Base-by-base conservation (phyloP, 345 rosid genomes). In the Boechera stricta region DNA sequence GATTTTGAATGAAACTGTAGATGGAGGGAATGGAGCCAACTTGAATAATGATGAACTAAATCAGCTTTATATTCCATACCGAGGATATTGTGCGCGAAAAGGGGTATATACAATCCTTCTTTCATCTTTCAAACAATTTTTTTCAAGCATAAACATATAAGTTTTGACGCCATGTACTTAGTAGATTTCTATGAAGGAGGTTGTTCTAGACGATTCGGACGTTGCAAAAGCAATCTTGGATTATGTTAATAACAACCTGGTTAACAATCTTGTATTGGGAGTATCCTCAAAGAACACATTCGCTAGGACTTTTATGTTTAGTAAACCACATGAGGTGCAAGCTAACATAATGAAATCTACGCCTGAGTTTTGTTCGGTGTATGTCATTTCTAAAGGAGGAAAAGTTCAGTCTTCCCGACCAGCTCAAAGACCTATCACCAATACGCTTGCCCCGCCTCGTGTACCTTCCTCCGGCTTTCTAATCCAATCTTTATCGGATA, bases 41-140 rank as follows among this genome's bases (percentile, higher is more conserved):
- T 64, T 51, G 49, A 82, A 73, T 16, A 67, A 35, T 54, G 87
- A 83, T 12, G 87, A 87, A 10, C 24, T 79, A 45, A 80, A 86
- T 9, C 83, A 75, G 32, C 84, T 91, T 72, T 93, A 89, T 74
- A 54, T 77, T 63, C 85, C 88, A 7, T 86, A 82, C 69, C 89
- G 91, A 11, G 97, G 90, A 57, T 93, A 82, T 76, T 86, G 93
- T 61, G 90, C 88, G n/a, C 88, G 98, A 3, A 91, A 89, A 88
- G 87, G 87, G 90, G 98, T 92, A 83, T 56, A 33, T 7, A 26
- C 5, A 18, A 59, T 52, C 8, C 2, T 70, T 47, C 18, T 15
- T 42, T 4, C 64, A 42, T 54, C 16, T 62, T 38, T 18, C 9
- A 3, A 35, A 18, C 45, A 66, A 7, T 7, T 44, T 18, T 48